These are phyloP conservation scores for Biscogniauxia mediterranea DNA, from an alignment of 2,329 filamentous ascomycete genomes.

Conservation along the genomic window DNA sequence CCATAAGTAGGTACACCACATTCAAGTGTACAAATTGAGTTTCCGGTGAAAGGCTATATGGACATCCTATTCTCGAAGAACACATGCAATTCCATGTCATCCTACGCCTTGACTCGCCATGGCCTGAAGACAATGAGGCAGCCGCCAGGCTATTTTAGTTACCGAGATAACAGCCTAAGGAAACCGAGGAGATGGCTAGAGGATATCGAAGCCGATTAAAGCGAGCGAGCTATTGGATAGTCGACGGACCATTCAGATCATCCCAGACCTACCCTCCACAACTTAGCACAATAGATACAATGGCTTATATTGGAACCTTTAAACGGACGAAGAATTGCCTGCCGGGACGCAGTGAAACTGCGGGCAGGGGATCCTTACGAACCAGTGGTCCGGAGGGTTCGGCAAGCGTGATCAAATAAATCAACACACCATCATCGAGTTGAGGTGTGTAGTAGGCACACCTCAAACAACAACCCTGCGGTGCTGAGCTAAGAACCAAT, in stretches of 20 bases:
- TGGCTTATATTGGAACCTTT: too few species aligned
- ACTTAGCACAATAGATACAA: neutral
- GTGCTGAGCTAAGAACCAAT: neutral
- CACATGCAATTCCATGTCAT: too few species aligned
- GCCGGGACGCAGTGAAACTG: too few species aligned
- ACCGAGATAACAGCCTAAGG: neutral
- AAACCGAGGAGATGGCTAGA: neutral
- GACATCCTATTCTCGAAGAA: too few species aligned
- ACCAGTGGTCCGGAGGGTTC: neutral
- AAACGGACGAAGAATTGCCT: neutral
- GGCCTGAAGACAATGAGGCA: neutral
- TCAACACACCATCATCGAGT: neutral
- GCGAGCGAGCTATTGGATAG: neutral
- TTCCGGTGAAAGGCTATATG: neutral
- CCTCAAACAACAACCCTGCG: neutral
- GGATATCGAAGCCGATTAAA: neutral
- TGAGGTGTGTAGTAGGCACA: neutral
- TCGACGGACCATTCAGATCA: neutral
- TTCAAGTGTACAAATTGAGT: neutral
- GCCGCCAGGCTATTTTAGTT: neutral
- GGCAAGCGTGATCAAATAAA: neutral
- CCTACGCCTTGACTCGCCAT: neutral
- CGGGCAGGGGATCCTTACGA: too few species aligned
- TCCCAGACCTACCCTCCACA: constrained; percentile 1
- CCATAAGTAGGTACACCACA: neutral